Evolutionary conservation across 352 stramenopile species (phyloP).

Genomic region (Phytophthora palmivora): DNA sequence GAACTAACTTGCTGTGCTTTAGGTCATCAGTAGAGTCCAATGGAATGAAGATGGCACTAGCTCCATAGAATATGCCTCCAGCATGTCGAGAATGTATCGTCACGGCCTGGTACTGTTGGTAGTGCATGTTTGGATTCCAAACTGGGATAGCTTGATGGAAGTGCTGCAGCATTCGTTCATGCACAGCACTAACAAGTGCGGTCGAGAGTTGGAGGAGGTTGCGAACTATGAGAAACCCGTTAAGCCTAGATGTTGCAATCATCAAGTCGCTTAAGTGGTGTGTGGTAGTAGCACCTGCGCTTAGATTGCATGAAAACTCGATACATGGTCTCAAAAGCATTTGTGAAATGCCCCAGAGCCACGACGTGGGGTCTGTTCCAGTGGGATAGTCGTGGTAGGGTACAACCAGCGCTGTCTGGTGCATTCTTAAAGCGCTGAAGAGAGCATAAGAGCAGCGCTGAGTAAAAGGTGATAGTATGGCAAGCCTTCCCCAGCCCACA

Average conservation of each 20-base stretch:
- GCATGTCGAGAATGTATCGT: conserved; percentile 20
- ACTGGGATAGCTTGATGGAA: conserved; percentile 19
- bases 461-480: conserved; percentile 54
- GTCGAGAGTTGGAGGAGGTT: conserved; percentile 24
- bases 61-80: conserved; percentile 7
- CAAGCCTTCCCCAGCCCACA: conserved; percentile 40
- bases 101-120: conserved; percentile 9
- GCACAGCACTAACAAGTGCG: conserved; percentile 10
- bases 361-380: conserved; percentile 9
- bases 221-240: conserved; percentile 33
- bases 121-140: conserved; percentile 1
- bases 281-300: conserved; percentile 7
- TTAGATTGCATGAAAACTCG: conserved; percentile 31
- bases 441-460: conserved; percentile 60
- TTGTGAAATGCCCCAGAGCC: conserved; percentile 34
- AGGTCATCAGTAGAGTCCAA: conserved; percentile 24
- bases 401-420: conserved; percentile 38
- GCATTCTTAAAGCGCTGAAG: conserved; percentile 44
- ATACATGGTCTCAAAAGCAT: conserved; percentile 46
- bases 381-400: conserved; percentile 22
- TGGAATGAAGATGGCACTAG: conserved; percentile 41
- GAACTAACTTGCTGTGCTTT: conserved; percentile 23
- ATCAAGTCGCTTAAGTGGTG: conserved; percentile 21
- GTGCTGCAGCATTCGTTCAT: conserved; percentile 27
- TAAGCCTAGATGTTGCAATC: conserved; percentile 19